phyloP scores from a whole-genome alignment of 176 grass and related monocot genomes.

The Luzula sylvatica region DNA sequence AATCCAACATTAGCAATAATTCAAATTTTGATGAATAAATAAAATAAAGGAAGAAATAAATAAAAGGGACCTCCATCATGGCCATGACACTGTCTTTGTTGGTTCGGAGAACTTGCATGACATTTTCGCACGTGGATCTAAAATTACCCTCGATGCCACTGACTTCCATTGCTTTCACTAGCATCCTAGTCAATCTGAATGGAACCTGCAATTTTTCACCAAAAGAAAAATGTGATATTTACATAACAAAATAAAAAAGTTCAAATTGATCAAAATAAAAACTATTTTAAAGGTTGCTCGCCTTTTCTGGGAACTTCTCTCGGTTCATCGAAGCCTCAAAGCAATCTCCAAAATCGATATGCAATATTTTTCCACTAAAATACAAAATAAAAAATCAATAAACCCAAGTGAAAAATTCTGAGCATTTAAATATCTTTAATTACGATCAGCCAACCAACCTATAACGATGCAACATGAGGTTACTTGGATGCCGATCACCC shows the following conservation, averaged over 20 bases:
- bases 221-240: neutral
- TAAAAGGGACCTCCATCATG: slow-evolving; percentile 86
- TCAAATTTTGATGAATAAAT: too few relatives aligned
- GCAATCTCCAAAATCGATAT: slow-evolving; percentile 98
- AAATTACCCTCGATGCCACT: slow-evolving; percentile 98
- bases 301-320: slow-evolving; percentile 98
- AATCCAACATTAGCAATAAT: neutral
- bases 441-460: slow-evolving; percentile 56
- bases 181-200: slow-evolving; percentile 95
- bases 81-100: slow-evolving; percentile 98
- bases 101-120: slow-evolving; percentile 97
- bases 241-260: neutral
- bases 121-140: slow-evolving; percentile 96
- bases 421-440: slow-evolving; percentile 38
- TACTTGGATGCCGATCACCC: slow-evolving; percentile 95
- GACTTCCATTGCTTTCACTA: slow-evolving; percentile 99
- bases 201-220: slow-evolving; percentile 50
- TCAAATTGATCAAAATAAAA: neutral
- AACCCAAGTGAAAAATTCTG: neutral
- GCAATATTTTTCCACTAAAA: slow-evolving; percentile 94
- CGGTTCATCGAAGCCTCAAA: slow-evolving; percentile 98
- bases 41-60: neutral
- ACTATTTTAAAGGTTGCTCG: slow-evolving; percentile 29
- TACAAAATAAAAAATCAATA: slow-evolving; percentile 16
- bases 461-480: slow-evolving; percentile 91